Base-by-base conservation (phyloP, 129 eudicot genomes). In the Chrysanthemum makinoi region DNA sequence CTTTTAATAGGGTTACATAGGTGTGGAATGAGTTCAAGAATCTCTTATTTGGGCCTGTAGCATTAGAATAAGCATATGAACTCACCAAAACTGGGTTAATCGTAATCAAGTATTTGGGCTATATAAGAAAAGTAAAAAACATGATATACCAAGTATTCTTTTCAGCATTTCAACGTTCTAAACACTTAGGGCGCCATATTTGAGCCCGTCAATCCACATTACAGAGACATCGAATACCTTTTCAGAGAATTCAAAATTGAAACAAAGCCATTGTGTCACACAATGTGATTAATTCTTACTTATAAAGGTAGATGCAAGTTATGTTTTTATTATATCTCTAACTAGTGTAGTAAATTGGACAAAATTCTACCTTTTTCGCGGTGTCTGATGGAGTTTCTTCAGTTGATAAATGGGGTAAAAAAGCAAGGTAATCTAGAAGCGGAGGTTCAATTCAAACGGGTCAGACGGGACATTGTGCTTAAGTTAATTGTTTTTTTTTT, bases 171-270 rank as follows among this genome's bases (percentile, higher is more conserved):
- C 83, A 77, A 82, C 65, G 75, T 87, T 95, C 68, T 85, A 86
- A 44, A 19, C 46, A 70, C 81, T 79, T 79, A 93, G 9, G 14
- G 50, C 51, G 33, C 96, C 98, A 71, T 88, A 81, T 73, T 71
- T 78, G 14, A 85, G 43, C 14, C 83, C 95, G 79, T 89, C 87
- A 24, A 68, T 68, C 96, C 95, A 93, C 68, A 16, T 80, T 15
- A 83, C 63, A 62, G 87, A 83, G 67, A 89, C 85, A 64, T 87
- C 83, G 73, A 83, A 87, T 48, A 93, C 97, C 97, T 90, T 73
- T 60, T 28, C 63, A 16, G 18, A 55, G 10, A 63, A 59, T 17
- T 20, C 62, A 30, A 43, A 64, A 4, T 22, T 61, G 28, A 69
- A 18, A 65, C 47, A 19, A 51, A 60, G 66, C 48, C 64, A 30